Base-by-base conservation (phyloP, 768 basidiomycete genomes). In the Termitomyces sp. region DNA sequence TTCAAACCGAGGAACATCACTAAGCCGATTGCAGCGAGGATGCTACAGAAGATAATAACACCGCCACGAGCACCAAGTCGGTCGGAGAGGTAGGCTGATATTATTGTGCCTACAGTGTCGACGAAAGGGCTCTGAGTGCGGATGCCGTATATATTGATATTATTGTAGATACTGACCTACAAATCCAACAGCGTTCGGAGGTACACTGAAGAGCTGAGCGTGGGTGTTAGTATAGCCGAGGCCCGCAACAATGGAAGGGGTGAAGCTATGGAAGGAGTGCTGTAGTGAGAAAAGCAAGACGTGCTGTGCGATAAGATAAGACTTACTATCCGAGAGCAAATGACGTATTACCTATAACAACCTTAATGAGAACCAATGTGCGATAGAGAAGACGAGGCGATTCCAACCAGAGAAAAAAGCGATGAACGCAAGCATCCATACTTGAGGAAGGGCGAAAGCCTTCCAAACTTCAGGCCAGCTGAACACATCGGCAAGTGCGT, bases 381-480 rank as follows among this genome's bases (percentile, higher is more conserved):
- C 7, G 16, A 43, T 9, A 16, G 10, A 5, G 2, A n/a, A n/a
- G 4, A 29, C 16, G 15, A 27, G 3, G 4, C n/a, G 10, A 16
- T 27, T n/a, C 27, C n/a, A 25, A 44, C 43, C 43, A 27, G 43
- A 44, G 4, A 44, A 22, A 5, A 44, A 44, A 3, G 46, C 31
- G 60, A 73, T 66, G 7, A 83, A 31, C 0, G 73, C 72, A 22
- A 85, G 62, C 43, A 87, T 55, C 70, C 77, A 75, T 11, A 85
- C 75, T 7, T 88, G 86, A 0, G 80, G 80, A 2, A 79, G 75
- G 20, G 64, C 74, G 60, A 77, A 78, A 1, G 79, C 76, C 60
- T 64, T 70, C 3, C 64, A 53, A 20, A 86, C 80, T 63, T 89
- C 84, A 9, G 44, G 62, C 84, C 83, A 86, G 57, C 74, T 80